Percentiles rank a stretch among this genome's conserved stretches.
Evolutionary conservation across 2,329 filamentous ascomycete genomes (phyloP).

Genomic region (Exophiala mesophila): DNA sequence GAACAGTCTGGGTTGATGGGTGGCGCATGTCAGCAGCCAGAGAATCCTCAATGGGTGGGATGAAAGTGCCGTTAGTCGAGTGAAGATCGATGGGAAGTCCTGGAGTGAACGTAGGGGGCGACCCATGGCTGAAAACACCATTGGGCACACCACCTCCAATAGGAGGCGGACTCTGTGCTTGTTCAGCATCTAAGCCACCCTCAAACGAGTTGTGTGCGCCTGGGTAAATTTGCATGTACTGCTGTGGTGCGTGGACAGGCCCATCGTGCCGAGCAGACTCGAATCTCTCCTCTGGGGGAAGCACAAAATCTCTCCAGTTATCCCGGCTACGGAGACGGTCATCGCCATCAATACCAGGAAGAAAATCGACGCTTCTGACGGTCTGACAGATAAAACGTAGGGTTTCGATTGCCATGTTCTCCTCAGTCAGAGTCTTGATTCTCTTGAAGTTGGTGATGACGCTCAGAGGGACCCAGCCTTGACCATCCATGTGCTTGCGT

Average conservation of each 20-base stretch:
- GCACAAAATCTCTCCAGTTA: conserved; percentile 75
- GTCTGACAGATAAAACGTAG: conserved; percentile 70
- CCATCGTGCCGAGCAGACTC: conserved; percentile 70
- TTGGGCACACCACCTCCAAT: conserved; percentile 11
- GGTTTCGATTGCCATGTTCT: conserved; percentile 54
- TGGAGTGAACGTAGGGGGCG: conserved; percentile 14
- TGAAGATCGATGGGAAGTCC: conserved; percentile 9
- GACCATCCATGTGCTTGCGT: conserved; percentile 86
- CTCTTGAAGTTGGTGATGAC: conserved; percentile 85
- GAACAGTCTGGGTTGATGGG: background rate
- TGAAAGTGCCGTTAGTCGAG: conserved; percentile 4
- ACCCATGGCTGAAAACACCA: conserved; percentile 13
- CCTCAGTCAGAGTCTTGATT: conserved; percentile 66
- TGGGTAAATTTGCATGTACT: conserved; percentile 3
- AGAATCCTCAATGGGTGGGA: conserved; percentile 10
- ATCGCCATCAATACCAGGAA: conserved; percentile 67
- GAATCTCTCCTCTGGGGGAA: conserved; percentile 67
- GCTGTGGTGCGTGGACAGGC: conserved; percentile 32
- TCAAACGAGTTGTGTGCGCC: background rate
- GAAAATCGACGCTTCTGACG: conserved; percentile 68
- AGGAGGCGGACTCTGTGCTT: conserved; percentile 13
- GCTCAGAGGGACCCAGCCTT: conserved; percentile 79
- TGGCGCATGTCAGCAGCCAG: background rate
- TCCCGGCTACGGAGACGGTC: conserved; percentile 72
- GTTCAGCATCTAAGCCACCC: conserved; percentile 9